These are phyloP conservation scores for Lignosus rhinocerotis DNA, from an alignment of 1,284 basidiomycete species.

Conservation along the genomic window DNA sequence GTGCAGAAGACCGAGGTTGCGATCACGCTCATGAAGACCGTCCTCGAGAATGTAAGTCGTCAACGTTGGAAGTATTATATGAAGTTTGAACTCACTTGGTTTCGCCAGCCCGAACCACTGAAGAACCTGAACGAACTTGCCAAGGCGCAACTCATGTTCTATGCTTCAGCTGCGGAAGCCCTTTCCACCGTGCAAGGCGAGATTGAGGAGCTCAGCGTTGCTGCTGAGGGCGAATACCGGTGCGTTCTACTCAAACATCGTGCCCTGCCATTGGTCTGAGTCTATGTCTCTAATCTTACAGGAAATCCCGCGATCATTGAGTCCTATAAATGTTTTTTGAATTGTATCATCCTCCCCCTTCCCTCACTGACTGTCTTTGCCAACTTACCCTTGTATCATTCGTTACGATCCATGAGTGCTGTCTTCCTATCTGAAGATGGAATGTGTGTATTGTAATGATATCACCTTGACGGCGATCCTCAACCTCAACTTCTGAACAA, in stretches of 20 bases:
- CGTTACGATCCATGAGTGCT: not conserved
- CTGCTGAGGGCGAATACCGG: slow-evolving; percentile 92
- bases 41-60: slow-evolving; percentile 85
- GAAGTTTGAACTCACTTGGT: not conserved
- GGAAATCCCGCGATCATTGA: slow-evolving; percentile 85
- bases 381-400: slow-evolving; percentile 15
- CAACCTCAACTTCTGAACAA: not conserved
- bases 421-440: not conserved
- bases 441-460: slow-evolving; percentile 4
- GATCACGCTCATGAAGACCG: slow-evolving; percentile 97
- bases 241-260: slow-evolving; percentile 31
- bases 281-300: slow-evolving; percentile 30
- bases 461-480: not conserved
- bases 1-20: slow-evolving; percentile 98
- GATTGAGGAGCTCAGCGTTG: slow-evolving; percentile 87
- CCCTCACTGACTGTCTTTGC: not conserved
- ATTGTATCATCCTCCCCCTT: not conserved
- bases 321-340: slow-evolving; percentile 1
- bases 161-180: slow-evolving; percentile 83
- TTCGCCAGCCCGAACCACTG: slow-evolving; percentile 84
- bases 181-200: slow-evolving; percentile 83
- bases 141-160: slow-evolving; percentile 90
- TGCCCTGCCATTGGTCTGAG: not conserved
- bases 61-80: not conserved
- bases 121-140: slow-evolving; percentile 91